These are phyloP conservation scores for Termitomyces sp. DNA, from an alignment of 768 basidiomycete genomes.

Conservation along the genomic window DNA sequence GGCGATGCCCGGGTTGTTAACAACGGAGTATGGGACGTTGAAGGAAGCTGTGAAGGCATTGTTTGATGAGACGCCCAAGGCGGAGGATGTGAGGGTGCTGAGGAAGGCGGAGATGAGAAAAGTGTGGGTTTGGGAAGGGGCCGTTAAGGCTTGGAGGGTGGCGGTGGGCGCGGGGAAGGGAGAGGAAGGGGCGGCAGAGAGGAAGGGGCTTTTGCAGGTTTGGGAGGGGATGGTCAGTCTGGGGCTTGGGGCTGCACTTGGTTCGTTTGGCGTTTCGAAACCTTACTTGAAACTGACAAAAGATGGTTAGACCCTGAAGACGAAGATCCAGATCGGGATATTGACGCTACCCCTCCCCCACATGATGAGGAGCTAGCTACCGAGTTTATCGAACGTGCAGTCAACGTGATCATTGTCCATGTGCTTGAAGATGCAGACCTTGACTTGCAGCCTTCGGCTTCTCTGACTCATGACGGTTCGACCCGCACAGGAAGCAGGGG, in stretches of 20 bases:
- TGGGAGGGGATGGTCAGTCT: slow-evolving; percentile 56
- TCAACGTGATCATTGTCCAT: slow-evolving; percentile 35
- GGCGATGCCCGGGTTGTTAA: slow-evolving; percentile 49
- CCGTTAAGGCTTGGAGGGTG: slow-evolving; percentile 13
- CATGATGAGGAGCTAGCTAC: slow-evolving; percentile 28
- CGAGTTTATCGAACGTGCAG: slow-evolving; percentile 34
- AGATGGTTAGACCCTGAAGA: slow-evolving; percentile 24
- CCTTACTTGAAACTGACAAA: background rate
- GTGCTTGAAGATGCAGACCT: slow-evolving; percentile 42
- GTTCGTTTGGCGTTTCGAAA: slow-evolving; percentile 22
- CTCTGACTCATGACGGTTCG: slow-evolving; percentile 1
- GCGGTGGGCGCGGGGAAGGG: slow-evolving; percentile 5
- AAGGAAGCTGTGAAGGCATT: slow-evolving; percentile 43
- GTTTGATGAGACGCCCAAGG: slow-evolving; percentile 45
- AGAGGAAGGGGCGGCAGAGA: slow-evolving; percentile 7
- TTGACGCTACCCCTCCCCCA: background rate
- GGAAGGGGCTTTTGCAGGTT: slow-evolving; percentile 28
- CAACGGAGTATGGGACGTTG: slow-evolving; percentile 43
- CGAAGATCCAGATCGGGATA: slow-evolving; percentile 38
- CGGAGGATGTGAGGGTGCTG: slow-evolving; percentile 52
- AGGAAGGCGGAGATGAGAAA: slow-evolving; percentile 53
- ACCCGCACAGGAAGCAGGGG: slow-evolving; percentile 8
- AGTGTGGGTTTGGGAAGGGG: slow-evolving; percentile 26
- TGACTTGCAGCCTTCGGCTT: slow-evolving; percentile 26
- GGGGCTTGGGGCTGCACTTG: slow-evolving; percentile 39